phyloP scores from a whole-genome alignment of 495 filamentous ascomycete species.

The Daldinia vernicosa region DNA sequence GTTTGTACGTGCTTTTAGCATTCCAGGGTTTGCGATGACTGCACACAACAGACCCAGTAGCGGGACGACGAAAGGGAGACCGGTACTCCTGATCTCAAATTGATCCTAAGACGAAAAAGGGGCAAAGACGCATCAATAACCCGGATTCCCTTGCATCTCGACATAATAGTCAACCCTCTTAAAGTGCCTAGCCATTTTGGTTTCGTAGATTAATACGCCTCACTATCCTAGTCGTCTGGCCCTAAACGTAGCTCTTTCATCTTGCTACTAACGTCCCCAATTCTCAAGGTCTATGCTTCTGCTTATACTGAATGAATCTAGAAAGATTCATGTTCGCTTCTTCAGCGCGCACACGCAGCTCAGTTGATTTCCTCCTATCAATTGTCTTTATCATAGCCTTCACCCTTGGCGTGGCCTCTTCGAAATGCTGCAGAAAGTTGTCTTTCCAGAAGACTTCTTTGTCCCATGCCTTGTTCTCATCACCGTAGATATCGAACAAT shows the following conservation, averaged over 20 bases:
- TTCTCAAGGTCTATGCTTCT: conserved; percentile 51
- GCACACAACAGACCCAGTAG: conserved; percentile 20
- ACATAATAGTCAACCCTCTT: background rate
- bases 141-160: background rate
- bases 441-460: conserved; percentile 68
- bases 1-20: conserved; percentile 19
- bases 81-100: background rate
- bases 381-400: conserved; percentile 63
- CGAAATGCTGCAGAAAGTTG: conserved; percentile 65
- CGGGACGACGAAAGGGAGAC: background rate
- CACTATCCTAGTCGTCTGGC: background rate
- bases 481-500: conserved; percentile 69
- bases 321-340: conserved; percentile 65
- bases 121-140: background rate
- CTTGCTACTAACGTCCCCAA: background rate
- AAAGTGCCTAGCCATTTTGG: background rate
- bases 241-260: background rate
- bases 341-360: conserved; percentile 63
- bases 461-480: conserved; percentile 63
- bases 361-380: conserved; percentile 62
- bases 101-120: background rate
- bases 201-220: conserved; percentile 20
- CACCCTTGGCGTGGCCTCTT: conserved; percentile 58
- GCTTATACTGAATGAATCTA: conserved; percentile 69
- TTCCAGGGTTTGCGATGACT: conserved; percentile 28